Base-by-base conservation (phyloP, 2,329 filamentous ascomycete species). In the Diaporthe aspalathi region DNA sequence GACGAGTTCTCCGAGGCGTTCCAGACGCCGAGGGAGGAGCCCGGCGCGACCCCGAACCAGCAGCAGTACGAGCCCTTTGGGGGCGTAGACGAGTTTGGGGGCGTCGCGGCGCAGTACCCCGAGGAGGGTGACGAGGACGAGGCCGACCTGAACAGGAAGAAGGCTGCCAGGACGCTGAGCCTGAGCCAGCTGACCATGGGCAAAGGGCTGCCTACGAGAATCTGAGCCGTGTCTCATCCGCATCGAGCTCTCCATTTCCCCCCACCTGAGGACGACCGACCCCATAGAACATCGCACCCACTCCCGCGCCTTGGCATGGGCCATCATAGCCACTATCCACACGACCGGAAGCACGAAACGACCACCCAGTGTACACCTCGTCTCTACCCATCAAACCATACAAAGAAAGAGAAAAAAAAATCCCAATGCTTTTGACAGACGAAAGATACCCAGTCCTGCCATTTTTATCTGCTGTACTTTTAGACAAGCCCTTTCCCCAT, bases 161-260 rank as follows among this genome's bases (percentile, higher is more conserved):
- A 83, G 77, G 89, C 90, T 1, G 89, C 88, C 27, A 87, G 88
- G 74, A 91, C 89, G 53, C 84, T 94, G 76, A 93, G 88, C 35
- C 83, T 92, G 14, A 89, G 88, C 72, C 88, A 89, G 76, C 79
- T 91, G 75, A 91, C 89, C 1, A 80, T 87, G 74, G 82, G 81
- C 52, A 83, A 81, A 75, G 78, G 79, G 20, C 72, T 75, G 67
- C 75, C 74, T 57, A 79, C 71, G 43, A 73, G 74, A 71, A 73
- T 76, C 47, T 78, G 67, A 77, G 57, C 27, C 29, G 49, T 11
- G 16, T 47, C 8, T 20, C 2, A 17, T 40, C 17, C 27, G 22
- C 52, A 27, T 12, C 54, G 9, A n/a, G 16, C n/a, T 43, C 32
- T 40, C 29, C 27, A 24, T 22, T 38, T 27, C 35, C 35, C 38